A percentile compares a stretch with the other conserved stretches of the same genome.
Conservation (phyloP, 225 moss, liverwort and hornwort genomes). For the Polytrichum formosum region DNA sequence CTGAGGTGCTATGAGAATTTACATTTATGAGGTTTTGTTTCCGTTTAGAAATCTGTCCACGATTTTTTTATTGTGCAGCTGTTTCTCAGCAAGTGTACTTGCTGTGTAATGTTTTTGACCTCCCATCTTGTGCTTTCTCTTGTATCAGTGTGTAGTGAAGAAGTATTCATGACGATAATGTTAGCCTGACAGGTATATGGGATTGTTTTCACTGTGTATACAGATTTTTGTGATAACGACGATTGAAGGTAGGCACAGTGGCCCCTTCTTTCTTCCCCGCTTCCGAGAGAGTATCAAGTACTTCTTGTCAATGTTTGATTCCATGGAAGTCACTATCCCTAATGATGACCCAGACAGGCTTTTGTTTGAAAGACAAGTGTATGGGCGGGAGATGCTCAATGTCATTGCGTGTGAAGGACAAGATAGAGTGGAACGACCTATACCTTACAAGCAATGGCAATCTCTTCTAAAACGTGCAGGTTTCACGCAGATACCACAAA, state of each 20-base stretch:
- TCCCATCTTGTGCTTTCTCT: too few relatives aligned
- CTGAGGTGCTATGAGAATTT: too few relatives aligned
- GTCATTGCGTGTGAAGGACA: conserved; percentile 76
- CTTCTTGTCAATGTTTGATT: conserved; percentile 45
- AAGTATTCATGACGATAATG: background rate
- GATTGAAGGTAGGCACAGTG: conserved; percentile 53
- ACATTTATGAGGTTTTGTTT: too few relatives aligned
- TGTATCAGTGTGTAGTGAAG: background rate
- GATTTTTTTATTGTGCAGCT: too few relatives aligned
- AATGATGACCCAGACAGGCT: conserved; percentile 44
- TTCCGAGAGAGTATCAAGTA: conserved; percentile 65
- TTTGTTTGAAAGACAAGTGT: conserved; percentile 47
- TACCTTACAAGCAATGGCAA: conserved; percentile 75
- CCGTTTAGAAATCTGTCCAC: too few relatives aligned
- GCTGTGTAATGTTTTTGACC: too few relatives aligned
- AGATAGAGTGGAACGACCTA: conserved; percentile 62
- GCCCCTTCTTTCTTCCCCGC: conserved; percentile 75
- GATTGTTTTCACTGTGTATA: background rate
- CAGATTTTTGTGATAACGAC: conserved; percentile 42
- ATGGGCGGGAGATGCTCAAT: conserved; percentile 62
- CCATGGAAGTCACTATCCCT: conserved; percentile 50
- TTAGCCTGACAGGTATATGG: conserved; percentile 1
- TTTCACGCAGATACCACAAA: conserved; percentile 18
- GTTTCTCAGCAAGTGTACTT: too few relatives aligned
- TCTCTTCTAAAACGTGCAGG: conserved; percentile 23